Evolutionary conservation across 1,139 yeast species (phyloP).

Genomic region (Pichia sp.): DNA sequence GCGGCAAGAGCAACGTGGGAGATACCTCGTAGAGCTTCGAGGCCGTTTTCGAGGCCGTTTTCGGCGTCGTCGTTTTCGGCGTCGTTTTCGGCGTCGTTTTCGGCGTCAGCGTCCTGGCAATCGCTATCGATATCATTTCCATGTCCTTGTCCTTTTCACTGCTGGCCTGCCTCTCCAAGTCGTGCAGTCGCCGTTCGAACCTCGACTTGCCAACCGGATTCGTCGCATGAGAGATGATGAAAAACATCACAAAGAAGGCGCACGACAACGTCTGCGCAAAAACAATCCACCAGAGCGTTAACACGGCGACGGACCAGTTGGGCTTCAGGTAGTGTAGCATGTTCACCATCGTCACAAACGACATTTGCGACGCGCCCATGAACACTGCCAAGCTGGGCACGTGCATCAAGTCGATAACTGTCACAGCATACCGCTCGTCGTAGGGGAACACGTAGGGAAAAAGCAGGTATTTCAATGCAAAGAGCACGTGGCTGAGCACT

Average conservation of each 20-base stretch:
- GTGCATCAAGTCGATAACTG: conserved; percentile 35
- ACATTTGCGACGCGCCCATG: conserved; percentile 81
- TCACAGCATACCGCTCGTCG: conserved; percentile 31
- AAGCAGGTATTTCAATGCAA: conserved; percentile 37
- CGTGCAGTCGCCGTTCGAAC: conserved; percentile 22
- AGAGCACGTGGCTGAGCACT: conserved; percentile 36
- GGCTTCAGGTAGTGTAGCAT: conserved; percentile 38
- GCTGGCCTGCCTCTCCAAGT: neutral
- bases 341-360: conserved; percentile 59
- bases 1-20: neutral
- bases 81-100: too few relatives aligned
- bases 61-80: too few relatives aligned
- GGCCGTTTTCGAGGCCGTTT: too few relatives aligned
- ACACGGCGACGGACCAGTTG: conserved; percentile 41
- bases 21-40: neutral
- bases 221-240: conserved; percentile 7
- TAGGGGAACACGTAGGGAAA: conserved; percentile 21
- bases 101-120: too few relatives aligned
- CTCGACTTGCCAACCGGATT: conserved; percentile 8
- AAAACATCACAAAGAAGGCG: conserved; percentile 7
- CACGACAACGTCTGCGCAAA: conserved; percentile 43
- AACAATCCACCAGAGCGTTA: conserved; percentile 68
- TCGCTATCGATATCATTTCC: conserved; percentile 31
- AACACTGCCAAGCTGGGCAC: conserved; percentile 46
- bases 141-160: neutral